Percentiles rank a stretch among this genome's conserved stretches.
phyloP scores from a whole-genome alignment of 345 rosid species.

The Boechera retrofracta region DNA sequence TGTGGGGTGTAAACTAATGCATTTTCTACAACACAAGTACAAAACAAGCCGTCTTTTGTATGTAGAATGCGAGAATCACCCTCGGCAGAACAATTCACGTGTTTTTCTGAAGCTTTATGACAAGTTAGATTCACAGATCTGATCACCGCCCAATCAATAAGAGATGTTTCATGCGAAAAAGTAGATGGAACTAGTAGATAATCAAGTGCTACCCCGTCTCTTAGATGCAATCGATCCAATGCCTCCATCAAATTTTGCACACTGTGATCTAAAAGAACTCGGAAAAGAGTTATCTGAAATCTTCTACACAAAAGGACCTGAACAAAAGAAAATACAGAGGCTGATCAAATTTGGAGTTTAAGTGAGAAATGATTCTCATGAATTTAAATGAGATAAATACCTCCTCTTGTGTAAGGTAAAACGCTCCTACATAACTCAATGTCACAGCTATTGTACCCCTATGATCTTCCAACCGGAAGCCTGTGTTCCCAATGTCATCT shows the following conservation, averaged over 20 bases:
- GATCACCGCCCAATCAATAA: conserved; percentile 65
- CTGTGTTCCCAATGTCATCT: conserved; percentile 47
- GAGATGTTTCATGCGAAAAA: conserved; percentile 13
- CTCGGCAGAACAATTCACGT: conserved; percentile 41
- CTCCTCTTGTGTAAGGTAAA: conserved; percentile 50
- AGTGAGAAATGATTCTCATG: neutral
- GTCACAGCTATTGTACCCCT: conserved; percentile 57
- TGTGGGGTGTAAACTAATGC: conserved; percentile 84
- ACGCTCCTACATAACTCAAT: conserved; percentile 55
- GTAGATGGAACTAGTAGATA: conserved; percentile 71
- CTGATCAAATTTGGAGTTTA: conserved; percentile 8
- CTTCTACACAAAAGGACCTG: conserved; percentile 71
- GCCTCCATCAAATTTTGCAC: conserved; percentile 49
- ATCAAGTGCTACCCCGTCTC: conserved; percentile 51
- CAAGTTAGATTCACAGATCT: conserved; percentile 49
- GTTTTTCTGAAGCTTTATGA: conserved; percentile 37
- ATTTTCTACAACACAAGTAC: conserved; percentile 58
- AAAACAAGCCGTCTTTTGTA: conserved; percentile 58
- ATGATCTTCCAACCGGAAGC: conserved; percentile 60
- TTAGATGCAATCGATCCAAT: conserved; percentile 41
- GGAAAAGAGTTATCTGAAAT: conserved; percentile 68
- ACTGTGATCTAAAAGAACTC: conserved; percentile 59
- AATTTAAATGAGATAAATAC: conserved; percentile 40
- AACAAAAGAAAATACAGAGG: conserved; percentile 4
- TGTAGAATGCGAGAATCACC: conserved; percentile 45